Base-by-base conservation (phyloP, 2,329 filamentous ascomycete species). In the Neurospora sp. region DNA sequence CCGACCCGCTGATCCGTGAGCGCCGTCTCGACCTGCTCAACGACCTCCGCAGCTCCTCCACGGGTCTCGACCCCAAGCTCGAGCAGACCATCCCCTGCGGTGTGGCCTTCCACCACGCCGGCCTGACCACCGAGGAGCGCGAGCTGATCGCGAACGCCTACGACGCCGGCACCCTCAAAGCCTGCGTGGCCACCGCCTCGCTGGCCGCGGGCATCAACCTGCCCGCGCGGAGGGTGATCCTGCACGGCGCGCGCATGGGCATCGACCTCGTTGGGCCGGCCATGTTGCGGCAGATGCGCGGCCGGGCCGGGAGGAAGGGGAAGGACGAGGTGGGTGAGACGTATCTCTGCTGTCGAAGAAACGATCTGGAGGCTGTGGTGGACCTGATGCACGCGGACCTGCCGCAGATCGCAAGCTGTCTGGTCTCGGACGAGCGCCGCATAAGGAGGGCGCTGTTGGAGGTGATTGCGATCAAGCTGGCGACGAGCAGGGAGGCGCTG, bases 161-260 rank as follows among this genome's bases (percentile, higher is more conserved):
- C 73, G 91, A 93, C 76, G 78, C 81, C 46, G 90, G 91, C 0
- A 82, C 86, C 5, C 77, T 93, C 19, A 90, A 90, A 73, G 87
- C 93, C 0, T 89, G 92, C 68, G 88, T 93, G 17, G 91, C 91
- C 43, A 94, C 91, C 1, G 93, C 91, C 75, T 93, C 90, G 76
- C 84, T 94, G 70, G 91, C 91, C n/a, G 91, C 91, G 15, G 91
- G 91, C n/a, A 92, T 94, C 71, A 93, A 94, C 78, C 81, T 94
- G 76, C 86, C 86, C 15, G 91, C 91, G 8, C 84, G 91, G 68
- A 83, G 91, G 73, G 91, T 94, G 0, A 92, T 94, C 71, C 83
- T 92, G 36, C 91, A 93, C 76, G 90, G 88, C 72, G 91, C 90
- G 38, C 85, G 89, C 52, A 93, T 93, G 90, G 91, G 91, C 0